These are phyloP conservation scores for Acorus gramineus DNA, from an alignment of 106 monocot species.

Conservation along the genomic window DNA sequence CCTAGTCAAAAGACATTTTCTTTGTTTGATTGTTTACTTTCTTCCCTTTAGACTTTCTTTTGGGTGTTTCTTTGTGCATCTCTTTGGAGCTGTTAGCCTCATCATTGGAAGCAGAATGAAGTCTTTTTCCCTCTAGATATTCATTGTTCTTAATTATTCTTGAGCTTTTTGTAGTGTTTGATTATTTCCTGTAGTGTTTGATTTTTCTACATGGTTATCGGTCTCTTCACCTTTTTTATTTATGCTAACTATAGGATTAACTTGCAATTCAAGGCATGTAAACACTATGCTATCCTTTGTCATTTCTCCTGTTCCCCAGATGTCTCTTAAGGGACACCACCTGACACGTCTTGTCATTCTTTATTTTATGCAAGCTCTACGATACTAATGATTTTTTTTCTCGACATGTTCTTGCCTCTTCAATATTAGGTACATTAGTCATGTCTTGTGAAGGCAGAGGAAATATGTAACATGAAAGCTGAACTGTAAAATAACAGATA, in stretches of 20 bases:
- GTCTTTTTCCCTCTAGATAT: neutral
- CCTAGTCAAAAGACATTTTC: too few species aligned
- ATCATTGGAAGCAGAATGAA: constrained; percentile 13
- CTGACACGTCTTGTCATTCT: too few species aligned
- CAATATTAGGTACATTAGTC: neutral
- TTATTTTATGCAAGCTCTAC: too few species aligned
- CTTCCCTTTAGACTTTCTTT: too few species aligned
- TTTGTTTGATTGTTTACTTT: too few species aligned
- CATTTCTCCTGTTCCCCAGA: neutral
- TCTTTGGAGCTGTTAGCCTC: too few species aligned
- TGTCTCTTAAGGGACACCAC: neutral
- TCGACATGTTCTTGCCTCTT: too few species aligned
- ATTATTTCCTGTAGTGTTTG: neutral
- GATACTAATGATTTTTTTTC: too few species aligned
- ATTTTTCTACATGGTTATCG: constrained; percentile 1
- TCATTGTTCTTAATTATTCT: too few species aligned
- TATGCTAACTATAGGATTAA: neutral
- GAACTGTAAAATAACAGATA: neutral
- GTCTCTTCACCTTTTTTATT: constrained; percentile 6
- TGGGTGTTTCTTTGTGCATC: too few species aligned
- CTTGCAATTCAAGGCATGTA: neutral
- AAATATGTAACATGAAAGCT: constrained; percentile 6
- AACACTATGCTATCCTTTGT: neutral
- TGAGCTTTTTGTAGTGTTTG: neutral
- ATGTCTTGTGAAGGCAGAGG: neutral